Percentiles rank a stretch among this genome's conserved stretches.
Evolutionary conservation across 805 yeast genomes (phyloP).

Genomic region (Jamesozyma gamospora): DNA sequence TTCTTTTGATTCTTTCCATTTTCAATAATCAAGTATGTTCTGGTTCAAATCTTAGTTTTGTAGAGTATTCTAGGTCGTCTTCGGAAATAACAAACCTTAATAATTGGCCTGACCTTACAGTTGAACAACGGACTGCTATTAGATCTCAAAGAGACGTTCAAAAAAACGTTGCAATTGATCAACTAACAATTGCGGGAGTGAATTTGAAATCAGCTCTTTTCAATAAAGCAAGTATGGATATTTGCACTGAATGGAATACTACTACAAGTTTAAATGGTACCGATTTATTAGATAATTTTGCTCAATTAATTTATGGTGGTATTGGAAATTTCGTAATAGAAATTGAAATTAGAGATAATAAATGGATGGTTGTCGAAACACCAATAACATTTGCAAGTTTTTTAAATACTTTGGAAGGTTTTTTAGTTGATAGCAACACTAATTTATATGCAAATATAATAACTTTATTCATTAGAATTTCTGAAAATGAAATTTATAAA

Average conservation of each 20-base stretch:
- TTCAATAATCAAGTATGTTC: too few species aligned
- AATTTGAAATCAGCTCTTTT: conserved; percentile 28
- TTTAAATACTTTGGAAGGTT: conserved; percentile 25
- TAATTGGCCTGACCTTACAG: conserved; percentile 28
- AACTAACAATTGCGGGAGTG: conserved; percentile 34
- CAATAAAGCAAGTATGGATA: conserved; percentile 12
- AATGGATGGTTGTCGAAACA: conserved; percentile 16
- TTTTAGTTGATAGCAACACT: conserved; percentile 35
- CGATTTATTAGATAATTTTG: conserved; percentile 22
- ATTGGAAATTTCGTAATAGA: conserved; percentile 41
- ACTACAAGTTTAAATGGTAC: conserved; percentile 5
- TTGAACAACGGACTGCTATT: conserved; percentile 27
- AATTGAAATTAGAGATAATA: conserved; percentile 43
- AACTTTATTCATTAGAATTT: conserved; percentile 32
- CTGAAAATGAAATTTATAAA: neutral
- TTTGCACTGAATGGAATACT: conserved; percentile 21
- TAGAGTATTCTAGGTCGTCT: neutral
- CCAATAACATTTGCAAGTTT: conserved; percentile 21
- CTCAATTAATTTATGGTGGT: conserved; percentile 34
- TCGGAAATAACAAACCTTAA: neutral
- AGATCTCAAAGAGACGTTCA: conserved; percentile 41
- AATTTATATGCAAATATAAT: conserved; percentile 38
- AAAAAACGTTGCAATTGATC: conserved; percentile 32
- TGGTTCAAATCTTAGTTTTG: too few species aligned
- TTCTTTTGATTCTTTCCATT: too few species aligned